Conservation (phyloP, 352 stramenopile species). For the Globisporangium cederbergense region DNA sequence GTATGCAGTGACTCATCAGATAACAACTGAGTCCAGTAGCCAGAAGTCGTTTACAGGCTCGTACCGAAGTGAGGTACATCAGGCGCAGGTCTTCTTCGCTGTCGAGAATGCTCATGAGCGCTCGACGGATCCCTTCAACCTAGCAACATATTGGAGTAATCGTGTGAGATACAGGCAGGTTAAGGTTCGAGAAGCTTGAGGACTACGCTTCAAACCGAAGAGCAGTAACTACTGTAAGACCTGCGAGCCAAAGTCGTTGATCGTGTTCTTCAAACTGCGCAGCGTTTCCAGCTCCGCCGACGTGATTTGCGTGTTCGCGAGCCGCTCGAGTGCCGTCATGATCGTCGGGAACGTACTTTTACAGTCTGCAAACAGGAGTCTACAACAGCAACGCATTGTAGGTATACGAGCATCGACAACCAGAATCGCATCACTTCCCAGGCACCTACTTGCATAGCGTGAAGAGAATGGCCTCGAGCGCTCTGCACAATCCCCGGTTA, state of each 20-base stretch:
- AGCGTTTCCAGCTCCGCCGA: slow-evolving; percentile 24
- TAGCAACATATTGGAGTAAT: background rate
- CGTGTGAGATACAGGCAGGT: background rate
- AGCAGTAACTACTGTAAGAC: background rate
- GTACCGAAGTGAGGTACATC: slow-evolving; percentile 20
- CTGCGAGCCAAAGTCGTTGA: slow-evolving; percentile 30
- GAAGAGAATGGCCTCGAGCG: slow-evolving; percentile 34
- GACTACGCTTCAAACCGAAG: no score
- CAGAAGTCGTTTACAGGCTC: background rate
- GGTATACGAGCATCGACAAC: background rate
- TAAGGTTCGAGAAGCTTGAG: background rate
- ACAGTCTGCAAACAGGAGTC: slow-evolving; percentile 14
- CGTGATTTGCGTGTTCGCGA: slow-evolving; percentile 19
- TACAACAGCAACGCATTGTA: background rate
- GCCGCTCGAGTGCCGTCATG: slow-evolving; percentile 17
- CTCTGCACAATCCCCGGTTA: slow-evolving; percentile 13
- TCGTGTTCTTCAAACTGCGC: slow-evolving; percentile 30
- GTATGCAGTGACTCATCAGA: background rate
- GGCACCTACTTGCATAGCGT: slow-evolving; percentile 25
- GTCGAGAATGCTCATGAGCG: slow-evolving; percentile 29
- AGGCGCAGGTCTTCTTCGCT: slow-evolving; percentile 31
- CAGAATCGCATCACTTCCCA: no score
- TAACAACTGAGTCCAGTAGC: background rate
- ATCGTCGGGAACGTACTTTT: slow-evolving; percentile 12
- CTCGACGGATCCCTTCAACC: slow-evolving; percentile 21